Conservation (phyloP, 176 grass and related monocot species). For the Paspalum vaginatum region DNA sequence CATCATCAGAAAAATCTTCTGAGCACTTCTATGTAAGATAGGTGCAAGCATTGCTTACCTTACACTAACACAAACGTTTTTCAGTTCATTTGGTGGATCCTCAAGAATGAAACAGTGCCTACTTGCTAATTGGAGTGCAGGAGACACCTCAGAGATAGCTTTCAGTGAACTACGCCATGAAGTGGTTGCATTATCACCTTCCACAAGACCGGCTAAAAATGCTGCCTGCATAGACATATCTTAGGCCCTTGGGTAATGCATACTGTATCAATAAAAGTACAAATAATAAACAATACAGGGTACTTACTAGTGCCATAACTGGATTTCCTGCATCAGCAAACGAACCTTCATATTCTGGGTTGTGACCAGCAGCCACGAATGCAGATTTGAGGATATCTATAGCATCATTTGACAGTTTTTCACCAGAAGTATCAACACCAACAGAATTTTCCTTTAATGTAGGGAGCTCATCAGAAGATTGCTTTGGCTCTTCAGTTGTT, state of each 20-base stretch:
- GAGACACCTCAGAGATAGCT: constrained; percentile 85
- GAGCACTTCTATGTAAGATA: constrained; percentile 26
- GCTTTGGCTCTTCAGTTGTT: constrained; percentile 40
- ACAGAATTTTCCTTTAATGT: constrained; percentile 39
- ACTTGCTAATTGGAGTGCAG: constrained; percentile 85
- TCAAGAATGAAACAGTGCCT: constrained; percentile 94
- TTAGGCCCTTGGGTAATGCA: constrained; percentile 27
- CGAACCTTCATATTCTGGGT: constrained; percentile 68
- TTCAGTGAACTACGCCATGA: constrained; percentile 86
- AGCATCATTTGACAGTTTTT: constrained; percentile 58
- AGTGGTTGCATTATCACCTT: constrained; percentile 58
- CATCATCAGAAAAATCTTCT: constrained; percentile 35
- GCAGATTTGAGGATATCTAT: constrained; percentile 84
- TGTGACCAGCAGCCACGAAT: constrained; percentile 79
- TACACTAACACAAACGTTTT: constrained; percentile 42
- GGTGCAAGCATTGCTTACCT: constrained; percentile 53
- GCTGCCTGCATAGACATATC: constrained; percentile 71
- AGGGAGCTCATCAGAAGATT: constrained; percentile 55
- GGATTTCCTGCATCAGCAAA: constrained; percentile 95
- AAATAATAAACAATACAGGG: neutral
- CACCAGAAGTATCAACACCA: constrained; percentile 56
- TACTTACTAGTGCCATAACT: constrained; percentile 90
- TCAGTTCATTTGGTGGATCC: constrained; percentile 77
- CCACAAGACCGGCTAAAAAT: constrained; percentile 79
- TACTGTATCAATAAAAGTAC: constrained; percentile 15